Evolutionary conservation across 1,139 yeast species (phyloP), one percentile per base, ranked within the genome.

Genomic region (Protomyces lactucae-debilis): DNA sequence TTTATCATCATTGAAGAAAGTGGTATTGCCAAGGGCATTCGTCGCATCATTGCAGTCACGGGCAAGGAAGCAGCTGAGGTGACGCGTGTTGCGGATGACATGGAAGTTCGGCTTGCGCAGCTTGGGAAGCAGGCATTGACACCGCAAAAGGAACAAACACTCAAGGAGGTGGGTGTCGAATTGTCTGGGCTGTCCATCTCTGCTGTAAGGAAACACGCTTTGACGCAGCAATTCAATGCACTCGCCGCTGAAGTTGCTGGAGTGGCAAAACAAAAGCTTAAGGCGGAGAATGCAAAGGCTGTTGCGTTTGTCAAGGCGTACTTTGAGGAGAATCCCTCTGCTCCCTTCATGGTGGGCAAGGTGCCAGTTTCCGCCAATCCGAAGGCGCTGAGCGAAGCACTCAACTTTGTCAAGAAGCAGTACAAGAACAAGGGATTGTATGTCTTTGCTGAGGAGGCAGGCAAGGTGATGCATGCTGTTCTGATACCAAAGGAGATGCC

Each of bases 11-110:
- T 87, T 69, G 99, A 93, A 80, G 99, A 93, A 78, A 84, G 91
- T 68, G 99, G 99, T 78, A 93, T 93, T 76, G 98, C 99, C 68
- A 93, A 93, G 80, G 99, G 99, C 77, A 90, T 89, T 69, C 85
- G 99, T 79, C 90, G 99, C 82, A 88, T 93, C 74, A 97, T 93
- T 67, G 98, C 97, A 28, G 97, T 92, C 64, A 88, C 97, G 43
- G 98, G 98, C 57, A 80, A 83, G 65, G 95, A 86, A 72, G 99
- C 99, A 21, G 86, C 84, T 72, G 90, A 85, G 72, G 97, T 91
- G 60, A 97, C 92, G 80, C 83, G 88, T 75, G 74, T 86, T 69
- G 97, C 97, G 61, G 74, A 75, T 46, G 93, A 87, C 65, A 91
- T 86, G 73, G 86, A 81, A 53, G 79, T 78, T 60, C 80, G 83